Evolutionary conservation across 176 grass and related monocot genomes (phyloP).

Genomic region (Tillandsia leiboldiana): DNA sequence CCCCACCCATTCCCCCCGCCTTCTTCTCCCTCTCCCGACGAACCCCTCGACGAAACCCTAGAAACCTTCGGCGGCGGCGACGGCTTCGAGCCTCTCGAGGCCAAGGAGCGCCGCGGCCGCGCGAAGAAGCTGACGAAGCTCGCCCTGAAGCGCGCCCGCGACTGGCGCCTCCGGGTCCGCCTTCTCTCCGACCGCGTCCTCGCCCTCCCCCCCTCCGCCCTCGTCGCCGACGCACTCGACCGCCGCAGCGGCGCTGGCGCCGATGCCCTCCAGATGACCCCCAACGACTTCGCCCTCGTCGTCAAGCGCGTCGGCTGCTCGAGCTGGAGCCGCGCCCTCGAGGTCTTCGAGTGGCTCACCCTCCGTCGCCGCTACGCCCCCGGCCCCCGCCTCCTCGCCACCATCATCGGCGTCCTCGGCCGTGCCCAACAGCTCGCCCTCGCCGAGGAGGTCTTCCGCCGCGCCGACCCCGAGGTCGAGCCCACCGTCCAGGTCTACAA

Average conservation of each 20-base stretch:
- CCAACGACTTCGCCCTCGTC: constrained; percentile 59
- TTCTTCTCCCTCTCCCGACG: background rate
- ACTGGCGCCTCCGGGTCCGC: constrained; percentile 61
- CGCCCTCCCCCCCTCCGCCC: constrained; percentile 33
- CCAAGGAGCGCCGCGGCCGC: constrained; percentile 43
- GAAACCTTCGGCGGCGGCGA: background rate
- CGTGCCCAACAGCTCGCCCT: constrained; percentile 56
- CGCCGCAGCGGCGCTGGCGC: background rate
- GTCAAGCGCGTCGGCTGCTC: constrained; percentile 45
- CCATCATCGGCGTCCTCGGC: constrained; percentile 66
- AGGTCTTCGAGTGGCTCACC: constrained; percentile 87
- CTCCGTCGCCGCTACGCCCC: constrained; percentile 35
- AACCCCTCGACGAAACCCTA: background rate
- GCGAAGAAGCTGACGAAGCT: constrained; percentile 82
- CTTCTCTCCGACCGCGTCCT: constrained; percentile 47
- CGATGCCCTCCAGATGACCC: constrained; percentile 27
- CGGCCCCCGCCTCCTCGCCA: constrained; percentile 53
- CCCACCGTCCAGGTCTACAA: constrained; percentile 80
- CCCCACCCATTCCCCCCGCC: constrained; percentile 19
- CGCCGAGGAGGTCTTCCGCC: constrained; percentile 68
- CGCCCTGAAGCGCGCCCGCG: constrained; percentile 57
- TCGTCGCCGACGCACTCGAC: constrained; percentile 56
- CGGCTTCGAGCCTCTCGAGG: constrained; percentile 56
- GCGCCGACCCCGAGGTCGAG: constrained; percentile 33
- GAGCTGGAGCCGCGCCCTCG: constrained; percentile 66